These are phyloP conservation scores for Umbelopsis sp. DNA, from an alignment of 371 early-diverging fungal genomes.

Conservation along the genomic window DNA sequence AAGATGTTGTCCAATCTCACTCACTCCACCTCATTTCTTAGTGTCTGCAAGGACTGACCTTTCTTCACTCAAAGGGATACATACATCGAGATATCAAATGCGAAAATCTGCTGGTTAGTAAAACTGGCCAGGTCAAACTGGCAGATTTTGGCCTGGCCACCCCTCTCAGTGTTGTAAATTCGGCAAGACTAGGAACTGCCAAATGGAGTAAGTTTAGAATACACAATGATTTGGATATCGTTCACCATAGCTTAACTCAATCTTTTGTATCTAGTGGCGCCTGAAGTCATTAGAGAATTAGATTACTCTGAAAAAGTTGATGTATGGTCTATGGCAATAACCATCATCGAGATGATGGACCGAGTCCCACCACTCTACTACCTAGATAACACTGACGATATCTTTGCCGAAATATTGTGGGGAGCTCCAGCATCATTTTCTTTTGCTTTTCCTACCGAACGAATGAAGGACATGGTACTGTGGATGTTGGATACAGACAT, in stretches of 20 bases:
- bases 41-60: conserved; percentile 22
- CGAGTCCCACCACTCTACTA: conserved; percentile 29
- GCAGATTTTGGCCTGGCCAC: conserved; percentile 27
- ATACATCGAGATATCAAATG: conserved; percentile 28
- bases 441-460: conserved; percentile 41
- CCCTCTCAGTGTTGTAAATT: conserved; percentile 15
- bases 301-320: conserved; percentile 26
- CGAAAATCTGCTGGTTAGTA: conserved; percentile 24
- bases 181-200: conserved; percentile 24
- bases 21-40: neutral
- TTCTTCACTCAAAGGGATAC: conserved; percentile 22
- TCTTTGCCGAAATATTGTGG: conserved; percentile 41
- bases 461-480: conserved; percentile 34
- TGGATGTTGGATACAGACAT: conserved; percentile 52
- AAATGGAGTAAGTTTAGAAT: conserved; percentile 19
- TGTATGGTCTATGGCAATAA: conserved; percentile 28
- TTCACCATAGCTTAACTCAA: neutral
- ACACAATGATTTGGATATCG: neutral
- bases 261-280: conserved; percentile 24
- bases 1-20: neutral
- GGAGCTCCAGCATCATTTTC: conserved; percentile 46
- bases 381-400: conserved; percentile 26
- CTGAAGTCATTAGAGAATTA: conserved; percentile 25
- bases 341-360: conserved; percentile 33
- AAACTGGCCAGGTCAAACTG: conserved; percentile 26